Conservation (phyloP, 2,329 filamentous ascomycete species). For the Keithomyces neogunnii region DNA sequence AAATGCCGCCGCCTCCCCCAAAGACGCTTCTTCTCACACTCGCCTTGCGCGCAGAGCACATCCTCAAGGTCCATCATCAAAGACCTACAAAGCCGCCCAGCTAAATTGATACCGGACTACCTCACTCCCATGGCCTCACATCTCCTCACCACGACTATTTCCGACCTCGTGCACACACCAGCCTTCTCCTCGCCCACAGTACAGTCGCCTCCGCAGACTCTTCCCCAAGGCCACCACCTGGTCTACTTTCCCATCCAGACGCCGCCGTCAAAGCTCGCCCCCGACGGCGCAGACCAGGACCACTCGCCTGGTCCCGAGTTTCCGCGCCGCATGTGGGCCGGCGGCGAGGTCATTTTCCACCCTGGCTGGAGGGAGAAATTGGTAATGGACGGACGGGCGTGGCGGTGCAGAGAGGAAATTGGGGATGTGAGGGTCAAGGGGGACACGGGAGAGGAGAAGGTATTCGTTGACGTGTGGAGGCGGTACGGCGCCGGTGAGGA, state of each 20-base stretch:
- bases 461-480: constrained; percentile 44
- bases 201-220: constrained; percentile 18
- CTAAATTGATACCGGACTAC: constrained; percentile 33
- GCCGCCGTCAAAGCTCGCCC: constrained; percentile 51
- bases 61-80: background rate
- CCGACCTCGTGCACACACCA: constrained; percentile 35
- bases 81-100: background rate
- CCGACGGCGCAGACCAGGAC: constrained; percentile 76
- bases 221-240: constrained; percentile 68
- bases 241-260: constrained; percentile 77
- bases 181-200: constrained; percentile 9
- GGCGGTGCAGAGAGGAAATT: constrained; percentile 38
- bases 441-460: constrained; percentile 29
- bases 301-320: constrained; percentile 70
- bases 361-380: constrained; percentile 20
- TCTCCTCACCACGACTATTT: constrained; percentile 56
- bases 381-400: constrained; percentile 28
- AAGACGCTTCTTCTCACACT: background rate
- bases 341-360: constrained; percentile 58
- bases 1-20: background rate
- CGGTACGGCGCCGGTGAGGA: constrained; percentile 27
- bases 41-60: background rate
- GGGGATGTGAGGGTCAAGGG: constrained; percentile 27
- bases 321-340: constrained; percentile 78
- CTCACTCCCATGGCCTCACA: constrained; percentile 52